Base-by-base conservation (phyloP, 768 basidiomycete species). In the Psilocybe subaeruginosa region DNA sequence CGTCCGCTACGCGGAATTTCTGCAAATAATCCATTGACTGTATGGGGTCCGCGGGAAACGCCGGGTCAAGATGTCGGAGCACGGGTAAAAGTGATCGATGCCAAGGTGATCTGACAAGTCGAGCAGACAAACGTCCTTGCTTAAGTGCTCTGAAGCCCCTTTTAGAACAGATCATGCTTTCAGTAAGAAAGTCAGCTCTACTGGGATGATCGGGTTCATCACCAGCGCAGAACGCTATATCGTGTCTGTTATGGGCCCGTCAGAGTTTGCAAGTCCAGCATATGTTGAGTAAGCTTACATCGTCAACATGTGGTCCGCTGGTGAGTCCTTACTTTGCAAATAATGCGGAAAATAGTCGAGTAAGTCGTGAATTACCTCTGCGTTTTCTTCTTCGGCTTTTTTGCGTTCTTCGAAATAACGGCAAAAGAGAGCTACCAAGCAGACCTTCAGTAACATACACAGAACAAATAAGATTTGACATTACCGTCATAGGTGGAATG, bases 101-200 rank as follows among this genome's bases (percentile, higher is more conserved):
- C 89, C 89, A 91, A 0, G 76, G 69, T 4, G 86, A 81, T 48
- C 69, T 72, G 54, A 73, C 74, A 8, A 66, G 67, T 7, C 89
- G 66, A 0, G 70, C 61, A 19, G 76, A 67, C 2, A 90, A 68
- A 6, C 79, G 80, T 17, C 80, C 84, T 64, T 80, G 79, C 8
- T 68, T 68, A 51, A 90, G 69, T 2, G 83, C 84, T 48, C 80
- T 81, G 69, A 82, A 87, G 8, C 82, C 87, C 54, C 80, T 73
- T 4, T 73, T 73, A 12, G 82, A 82, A 62, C 83, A 83, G 46
- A 90, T 66, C n/a, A 74, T 68, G 63, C 78, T 81, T 8, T 80
- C 80, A 0, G 86, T 78, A 17, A 92, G 72, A 65, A 92, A 89
- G 67, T 87, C 84, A 1, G 86, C 78, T 54, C 84, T 76, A 0